These are phyloP conservation scores for Rhynchosporium agropyri DNA, from an alignment of 2,329 filamentous ascomycete species.

Conservation along the genomic window DNA sequence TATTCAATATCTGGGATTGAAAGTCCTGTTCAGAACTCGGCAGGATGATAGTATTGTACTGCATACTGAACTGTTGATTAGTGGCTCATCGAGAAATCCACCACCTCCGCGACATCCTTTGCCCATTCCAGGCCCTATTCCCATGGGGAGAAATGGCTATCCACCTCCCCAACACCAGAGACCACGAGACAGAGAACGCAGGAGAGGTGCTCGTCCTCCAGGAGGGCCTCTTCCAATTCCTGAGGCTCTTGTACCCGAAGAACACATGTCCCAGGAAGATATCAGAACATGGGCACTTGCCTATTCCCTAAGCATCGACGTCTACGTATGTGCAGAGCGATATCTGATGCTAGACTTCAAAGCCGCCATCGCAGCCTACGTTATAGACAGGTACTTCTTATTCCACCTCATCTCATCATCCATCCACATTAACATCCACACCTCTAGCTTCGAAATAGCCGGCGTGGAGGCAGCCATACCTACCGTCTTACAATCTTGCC, in stretches of 20 bases:
- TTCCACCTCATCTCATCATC: no score
- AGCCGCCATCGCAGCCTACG: constrained; percentile 46
- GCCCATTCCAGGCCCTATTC: constrained; percentile 29
- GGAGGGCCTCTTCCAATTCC: constrained; percentile 24
- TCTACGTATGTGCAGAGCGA: constrained; percentile 53
- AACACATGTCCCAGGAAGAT: constrained; percentile 48
- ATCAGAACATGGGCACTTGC: constrained; percentile 51
- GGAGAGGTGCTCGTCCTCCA: constrained; percentile 28
- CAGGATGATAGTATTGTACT: no score
- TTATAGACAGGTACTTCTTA: constrained; percentile 45
- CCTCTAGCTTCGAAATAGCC: constrained; percentile 40
- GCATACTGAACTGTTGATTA: no score
- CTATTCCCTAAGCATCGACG: constrained; percentile 52
- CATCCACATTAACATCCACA: background rate
- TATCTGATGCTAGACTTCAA: constrained; percentile 53
- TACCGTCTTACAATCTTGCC: constrained; percentile 48
- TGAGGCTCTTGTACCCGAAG: constrained; percentile 30
- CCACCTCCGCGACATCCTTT: constrained; percentile 33
- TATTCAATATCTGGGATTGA: no score
- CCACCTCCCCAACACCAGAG: constrained; percentile 24
- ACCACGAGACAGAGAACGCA: constrained; percentile 28
- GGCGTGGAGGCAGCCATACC: constrained; percentile 39
- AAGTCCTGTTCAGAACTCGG: no score
- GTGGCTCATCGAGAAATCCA: constrained; percentile 42
- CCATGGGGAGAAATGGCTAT: constrained; percentile 28